A percentile compares a stretch with the other conserved stretches of the same genome.
These are phyloP conservation scores for Sparassis latifolia DNA, from an alignment of 1,284 basidiomycete genomes.

Conservation along the genomic window DNA sequence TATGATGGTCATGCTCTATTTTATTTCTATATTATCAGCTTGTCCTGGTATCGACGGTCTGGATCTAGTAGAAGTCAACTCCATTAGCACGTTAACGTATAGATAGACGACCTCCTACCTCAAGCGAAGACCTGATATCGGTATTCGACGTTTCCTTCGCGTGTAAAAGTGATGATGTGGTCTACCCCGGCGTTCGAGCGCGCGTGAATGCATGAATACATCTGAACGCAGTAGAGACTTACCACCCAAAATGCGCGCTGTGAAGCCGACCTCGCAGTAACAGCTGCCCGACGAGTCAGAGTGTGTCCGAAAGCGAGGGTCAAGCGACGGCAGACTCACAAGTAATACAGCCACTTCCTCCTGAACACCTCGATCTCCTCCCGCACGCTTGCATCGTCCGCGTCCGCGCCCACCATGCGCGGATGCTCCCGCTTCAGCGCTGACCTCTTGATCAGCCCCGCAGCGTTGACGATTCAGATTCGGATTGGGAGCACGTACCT, in stretches of 20 bases:
- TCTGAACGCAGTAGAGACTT: conserved; percentile 14
- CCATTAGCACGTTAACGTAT: too few relatives aligned
- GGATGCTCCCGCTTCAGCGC: conserved; percentile 59
- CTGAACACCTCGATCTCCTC: conserved; percentile 72
- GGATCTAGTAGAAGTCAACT: too few relatives aligned
- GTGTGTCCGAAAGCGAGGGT: background rate
- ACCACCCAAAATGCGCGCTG: conserved; percentile 63
- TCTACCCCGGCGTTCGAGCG: conserved; percentile 25
- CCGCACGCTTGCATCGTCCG: conserved; percentile 22
- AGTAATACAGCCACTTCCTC: conserved; percentile 76
- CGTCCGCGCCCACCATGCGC: conserved; percentile 36
- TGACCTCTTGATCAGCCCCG: background rate
- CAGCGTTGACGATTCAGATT: too few relatives aligned
- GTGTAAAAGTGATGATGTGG: conserved; percentile 51
- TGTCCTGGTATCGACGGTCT: too few relatives aligned
- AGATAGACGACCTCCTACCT: too few relatives aligned
- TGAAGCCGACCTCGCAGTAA: conserved; percentile 75
- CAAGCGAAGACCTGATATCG: conserved; percentile 34
- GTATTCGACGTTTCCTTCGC: conserved; percentile 51
- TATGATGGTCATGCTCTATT: too few relatives aligned
- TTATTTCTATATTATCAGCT: too few relatives aligned
- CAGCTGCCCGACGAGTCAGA: conserved; percentile 35
- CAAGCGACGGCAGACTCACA: conserved; percentile 8
- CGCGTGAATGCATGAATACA: too few relatives aligned
- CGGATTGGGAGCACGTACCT: conserved; percentile 16